Base-by-base conservation (phyloP, 2,329 filamentous ascomycete genomes). In the Hymenoscyphus linearis region DNA sequence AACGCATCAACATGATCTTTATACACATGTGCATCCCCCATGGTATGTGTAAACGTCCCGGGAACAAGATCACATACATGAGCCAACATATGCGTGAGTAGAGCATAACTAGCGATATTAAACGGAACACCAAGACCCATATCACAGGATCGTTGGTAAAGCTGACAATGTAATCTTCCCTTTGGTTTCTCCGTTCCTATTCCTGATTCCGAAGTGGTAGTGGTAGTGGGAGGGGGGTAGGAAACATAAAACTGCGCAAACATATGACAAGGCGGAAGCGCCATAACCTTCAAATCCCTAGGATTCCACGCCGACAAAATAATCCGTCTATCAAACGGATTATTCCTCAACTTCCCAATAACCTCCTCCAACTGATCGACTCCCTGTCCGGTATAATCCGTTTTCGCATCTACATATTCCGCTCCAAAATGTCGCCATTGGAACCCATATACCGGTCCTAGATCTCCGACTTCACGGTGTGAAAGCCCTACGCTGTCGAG, bases 401-500 rank as follows among this genome's bases (percentile, higher is more conserved):
- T 83, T 66, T 86, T 80, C 14, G 87, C 83, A 71, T 93, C 89
- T 18, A 87, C 79, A 74, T 99, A 99, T 64, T 91, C 86, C 4
- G 95, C 95, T 57, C 95, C 95, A 71, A 99, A 99, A 76, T 98
- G 93, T 2, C 95, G 89, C 95, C 95, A 99, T 77, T 99, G 95
- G 78, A 99, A 99, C 1, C 95, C 95, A 74, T 99, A 99, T 0
- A 98, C 93, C 34, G 95, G 95, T 0, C 95, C 95, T 0, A 99
- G 81, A 72, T 99, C 95, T 66, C 95, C 95, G 22, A 87, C 89
- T 58, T 85, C 90, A 62, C 93, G 90, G 73, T 96, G 86, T 0
- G 81, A 80, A 6, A 98, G 83, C 0, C 93, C 93, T 1, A 95
- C 83, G 65, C 81, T 87, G 78, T 99, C 93, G 40, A 99, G 89